Evolutionary conservation across 1,284 basidiomycete genomes (phyloP).

Genomic region (Rhodotorula sp.): DNA sequence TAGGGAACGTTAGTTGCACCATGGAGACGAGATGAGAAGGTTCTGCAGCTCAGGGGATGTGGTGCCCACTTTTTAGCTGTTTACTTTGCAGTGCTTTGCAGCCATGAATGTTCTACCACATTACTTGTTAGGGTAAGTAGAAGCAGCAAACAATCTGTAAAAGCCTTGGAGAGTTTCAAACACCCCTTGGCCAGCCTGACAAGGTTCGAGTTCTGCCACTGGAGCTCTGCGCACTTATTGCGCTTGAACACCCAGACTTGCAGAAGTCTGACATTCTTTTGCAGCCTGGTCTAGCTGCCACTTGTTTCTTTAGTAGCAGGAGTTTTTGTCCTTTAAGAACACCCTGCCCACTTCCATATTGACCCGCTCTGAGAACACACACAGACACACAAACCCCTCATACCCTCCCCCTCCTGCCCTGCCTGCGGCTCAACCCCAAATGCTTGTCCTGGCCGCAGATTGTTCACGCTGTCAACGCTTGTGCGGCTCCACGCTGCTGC

Average conservation of each 20-base stretch:
- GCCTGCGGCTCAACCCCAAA: conserved; percentile 22
- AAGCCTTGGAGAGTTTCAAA: conserved; percentile 67
- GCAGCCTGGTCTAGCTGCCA: neutral
- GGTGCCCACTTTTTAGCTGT: conserved; percentile 72
- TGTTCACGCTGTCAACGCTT: conserved; percentile 15
- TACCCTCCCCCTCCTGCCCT: neutral
- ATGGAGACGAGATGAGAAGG: conserved; percentile 75
- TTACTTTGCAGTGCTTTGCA: conserved; percentile 63
- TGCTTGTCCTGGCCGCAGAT: conserved; percentile 17
- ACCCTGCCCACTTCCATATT: too few species aligned
- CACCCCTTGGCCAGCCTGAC: conserved; percentile 45
- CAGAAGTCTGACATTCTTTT: conserved; percentile 13
- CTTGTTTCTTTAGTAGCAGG: too few species aligned
- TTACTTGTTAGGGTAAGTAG: too few species aligned
- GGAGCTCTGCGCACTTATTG: conserved; percentile 81
- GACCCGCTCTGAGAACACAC: neutral
- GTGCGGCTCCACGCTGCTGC: conserved; percentile 4
- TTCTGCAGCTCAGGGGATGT: conserved; percentile 73
- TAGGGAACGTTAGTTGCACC: conserved; percentile 84
- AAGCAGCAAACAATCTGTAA: conserved; percentile 72
- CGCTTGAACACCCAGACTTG: conserved; percentile 65
- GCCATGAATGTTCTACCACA: neutral
- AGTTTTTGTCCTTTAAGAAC: too few species aligned
- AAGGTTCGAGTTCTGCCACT: conserved; percentile 33
- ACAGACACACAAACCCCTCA: neutral